Base-by-base conservation (phyloP, 352 stramenopile genomes). In the Lagenidium giganteum region DNA sequence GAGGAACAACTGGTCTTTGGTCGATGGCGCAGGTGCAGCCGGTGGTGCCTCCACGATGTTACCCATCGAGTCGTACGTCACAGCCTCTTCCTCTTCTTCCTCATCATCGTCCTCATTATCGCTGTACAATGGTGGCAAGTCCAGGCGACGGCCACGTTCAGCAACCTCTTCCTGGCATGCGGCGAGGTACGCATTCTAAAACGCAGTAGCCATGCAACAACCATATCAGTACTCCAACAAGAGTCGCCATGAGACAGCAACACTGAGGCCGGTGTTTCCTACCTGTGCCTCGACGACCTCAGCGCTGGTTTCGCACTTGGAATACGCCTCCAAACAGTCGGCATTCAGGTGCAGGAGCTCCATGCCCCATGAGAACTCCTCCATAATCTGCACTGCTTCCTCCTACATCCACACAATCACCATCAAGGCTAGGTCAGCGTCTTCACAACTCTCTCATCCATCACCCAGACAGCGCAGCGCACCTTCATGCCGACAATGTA, bases 401-500 rank as follows among this genome's bases (percentile, higher is more conserved):
- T 96, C 67, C 26, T 91, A 68, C 35, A 95, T 83, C 1, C 94
- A 94, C 43, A 96, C 95, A 62, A 99, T 99, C 63, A 96, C 98
- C 12, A 99, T 67, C 17, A 94, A 98, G 21, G 96, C 97, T 0
- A 95, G 94, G 37, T 98, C 93, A 3, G 97, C 96, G 62, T 99
- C 97, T 0, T 92, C 97, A 53, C 95, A 99, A n/a, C n/a, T n/a
- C n/a, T n/a, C n/a, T n/a, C n/a, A n/a, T n/a, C n/a, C n/a, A n/a
- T n/a, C n/a, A n/a, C n/a, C n/a, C n/a, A n/a, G n/a, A n/a, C n/a
- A 45, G n/a, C n/a, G n/a, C n/a, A n/a, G n/a, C n/a, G n/a, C n/a
- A n/a, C n/a, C n/a, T n/a, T n/a, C 35, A 95, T 83, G 1, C 94
- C 95, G 42, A 96, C 95, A 62, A 99, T 99, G 64, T 96, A 98